Percentiles rank a stretch among this genome's conserved stretches.
These are phyloP conservation scores for Naganishia onofrii DNA, from an alignment of 768 basidiomycete genomes.

Conservation along the genomic window DNA sequence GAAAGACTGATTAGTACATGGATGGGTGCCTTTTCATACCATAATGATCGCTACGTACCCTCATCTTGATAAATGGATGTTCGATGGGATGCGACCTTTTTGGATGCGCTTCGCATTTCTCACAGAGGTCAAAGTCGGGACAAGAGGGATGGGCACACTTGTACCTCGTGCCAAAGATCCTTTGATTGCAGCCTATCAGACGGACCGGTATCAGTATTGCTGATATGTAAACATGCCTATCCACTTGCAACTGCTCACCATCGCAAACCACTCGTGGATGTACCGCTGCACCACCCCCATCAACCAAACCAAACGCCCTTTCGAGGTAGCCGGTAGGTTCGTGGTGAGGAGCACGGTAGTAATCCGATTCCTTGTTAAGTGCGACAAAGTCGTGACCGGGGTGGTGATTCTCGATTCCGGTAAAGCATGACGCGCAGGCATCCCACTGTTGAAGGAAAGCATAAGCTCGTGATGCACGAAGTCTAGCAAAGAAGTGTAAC, in stretches of 20 bases:
- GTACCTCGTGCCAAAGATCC: slow-evolving; percentile 44
- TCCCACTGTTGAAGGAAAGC: slow-evolving; percentile 40
- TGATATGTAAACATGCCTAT: no score
- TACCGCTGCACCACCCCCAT: background rate
- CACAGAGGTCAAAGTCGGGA: slow-evolving; percentile 52
- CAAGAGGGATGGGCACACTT: slow-evolving; percentile 52
- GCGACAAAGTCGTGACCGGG: slow-evolving; percentile 46
- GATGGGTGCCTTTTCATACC: slow-evolving; percentile 26
- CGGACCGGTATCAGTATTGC: background rate
- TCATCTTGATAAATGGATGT: slow-evolving; percentile 52
- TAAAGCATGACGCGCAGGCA: slow-evolving; percentile 41
- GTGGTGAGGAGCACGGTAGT: background rate
- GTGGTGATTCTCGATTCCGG: slow-evolving; percentile 37
- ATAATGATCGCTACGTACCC: slow-evolving; percentile 22
- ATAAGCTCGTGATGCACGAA: background rate
- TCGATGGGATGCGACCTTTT: slow-evolving; percentile 41
- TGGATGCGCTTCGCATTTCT: slow-evolving; percentile 47
- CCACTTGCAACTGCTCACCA: slow-evolving; percentile 24
- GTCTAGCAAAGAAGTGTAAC: background rate
- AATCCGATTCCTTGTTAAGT: slow-evolving; percentile 33
- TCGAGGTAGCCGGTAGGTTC: background rate
- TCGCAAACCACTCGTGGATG: slow-evolving; percentile 47
- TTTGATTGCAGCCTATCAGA: slow-evolving; percentile 38
- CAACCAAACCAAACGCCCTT: slow-evolving; percentile 4
- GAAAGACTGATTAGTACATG: background rate